Base-by-base conservation (phyloP, 148 eudicot genomes). In the Bassia scoparia region DNA sequence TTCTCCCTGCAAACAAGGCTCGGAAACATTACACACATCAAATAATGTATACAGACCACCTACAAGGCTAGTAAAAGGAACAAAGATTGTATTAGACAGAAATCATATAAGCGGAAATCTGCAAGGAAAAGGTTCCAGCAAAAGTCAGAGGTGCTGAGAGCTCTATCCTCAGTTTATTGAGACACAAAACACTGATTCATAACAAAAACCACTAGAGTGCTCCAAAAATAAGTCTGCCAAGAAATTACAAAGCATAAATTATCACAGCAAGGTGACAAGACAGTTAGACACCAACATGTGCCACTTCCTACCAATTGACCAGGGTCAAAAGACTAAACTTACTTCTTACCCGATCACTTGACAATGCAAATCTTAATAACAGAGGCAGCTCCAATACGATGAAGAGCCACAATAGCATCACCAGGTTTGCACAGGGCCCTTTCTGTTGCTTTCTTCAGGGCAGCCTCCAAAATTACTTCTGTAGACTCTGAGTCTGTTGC, bases 401-500 rank as follows among this genome's bases (percentile, higher is more conserved):
- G 94, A 69, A 91, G 94, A 0, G 86, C 97, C 38, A 91, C 97
- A 48, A 87, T 79, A 24, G 94, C 87, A 68, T 91, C 94, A 41
- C 97, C 94, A 0, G 87, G 82, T 74, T 43, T 58, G 75, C 97
- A 91, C 24, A 91, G 71, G 16, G 91, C 89, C 72, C 74, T 86
- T 56, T 58, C 78, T 7, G 79, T 85, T 3, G 97, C 97, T 55
- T 86, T 85, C 74, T 85, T 89, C 66, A 91, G 75, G 5, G 97
- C 91, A 23, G 90, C 91, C 62, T 89, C 90, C 61, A 91, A 70
- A 35, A 91, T 91, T 52, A 86, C 97, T 74, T 91, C 97, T 7
- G 97, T 91, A 6, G 97, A 91, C 80, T 91, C 97, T 0, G 94
- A 84, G 72, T 91, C 97, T 10, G 97, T 91, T 1, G 97, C 97